Conservation (phyloP, 495 filamentous ascomycete genomes). For the Mytilinidion resinicola region DNA sequence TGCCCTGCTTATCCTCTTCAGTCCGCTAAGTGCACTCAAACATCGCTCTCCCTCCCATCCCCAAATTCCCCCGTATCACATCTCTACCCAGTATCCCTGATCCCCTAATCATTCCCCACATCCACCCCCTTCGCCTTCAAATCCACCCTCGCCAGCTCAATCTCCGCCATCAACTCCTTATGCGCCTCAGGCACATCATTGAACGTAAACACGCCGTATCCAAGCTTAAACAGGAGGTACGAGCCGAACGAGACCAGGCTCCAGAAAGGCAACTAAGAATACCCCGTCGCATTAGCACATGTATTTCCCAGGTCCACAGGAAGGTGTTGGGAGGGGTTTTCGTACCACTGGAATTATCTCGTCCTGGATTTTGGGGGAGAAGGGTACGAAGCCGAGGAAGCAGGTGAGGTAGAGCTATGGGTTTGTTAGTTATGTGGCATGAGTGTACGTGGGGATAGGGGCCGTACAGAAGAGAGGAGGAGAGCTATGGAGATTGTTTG, state of each 20-base stretch:
- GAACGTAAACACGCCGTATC: constrained; percentile 89
- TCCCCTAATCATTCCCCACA: constrained; percentile 49
- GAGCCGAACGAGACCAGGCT: constrained; percentile 85
- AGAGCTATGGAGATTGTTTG: constrained; percentile 84
- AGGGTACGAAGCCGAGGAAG: constrained; percentile 77
- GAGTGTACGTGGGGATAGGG: constrained; percentile 6
- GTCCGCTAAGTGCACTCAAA: too few relatives aligned
- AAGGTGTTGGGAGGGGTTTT: not conserved
- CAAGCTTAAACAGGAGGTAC: constrained; percentile 86
- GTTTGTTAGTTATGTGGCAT: constrained; percentile 12
- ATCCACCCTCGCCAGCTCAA: constrained; percentile 61
- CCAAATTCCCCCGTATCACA: not conserved
- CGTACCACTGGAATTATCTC: constrained; percentile 67
- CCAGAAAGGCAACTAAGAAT: constrained; percentile 73
- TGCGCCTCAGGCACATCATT: constrained; percentile 92
- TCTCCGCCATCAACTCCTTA: constrained; percentile 79
- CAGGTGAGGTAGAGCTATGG: constrained; percentile 77
- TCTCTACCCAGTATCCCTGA: not conserved
- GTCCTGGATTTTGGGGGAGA: constrained; percentile 64
- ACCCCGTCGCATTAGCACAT: too few relatives aligned
- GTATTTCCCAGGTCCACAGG: too few relatives aligned
- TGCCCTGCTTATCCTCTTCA: too few relatives aligned
- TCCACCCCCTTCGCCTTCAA: constrained; percentile 63
- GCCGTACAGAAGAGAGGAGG: constrained; percentile 74
- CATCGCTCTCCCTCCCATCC: too few relatives aligned